Evolutionary conservation across 1,284 basidiomycete species (phyloP), one percentile per base, ranked within the genome.

Genomic region (Testicularia cyperi): DNA sequence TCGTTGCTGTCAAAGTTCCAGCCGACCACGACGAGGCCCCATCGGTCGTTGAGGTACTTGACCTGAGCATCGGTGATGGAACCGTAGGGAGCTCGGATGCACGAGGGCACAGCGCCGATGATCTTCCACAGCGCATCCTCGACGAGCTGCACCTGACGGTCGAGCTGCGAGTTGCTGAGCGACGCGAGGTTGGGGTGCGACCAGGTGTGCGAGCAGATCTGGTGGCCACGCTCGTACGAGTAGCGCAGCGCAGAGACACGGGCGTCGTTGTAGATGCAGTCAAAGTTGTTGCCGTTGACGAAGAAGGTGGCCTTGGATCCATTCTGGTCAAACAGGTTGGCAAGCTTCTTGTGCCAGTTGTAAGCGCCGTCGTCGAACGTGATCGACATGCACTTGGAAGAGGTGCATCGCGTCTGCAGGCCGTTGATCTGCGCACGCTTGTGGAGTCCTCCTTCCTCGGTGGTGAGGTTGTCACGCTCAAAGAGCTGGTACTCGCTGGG

Each of bases 311-410:
- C 55, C 39, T 64, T 68, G 16, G 47, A 39, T 22, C 48, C 44
- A n/a, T 39, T 48, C n/a, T 46, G 30, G 22, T 15, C 40, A 24
- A 68, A 32, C 15, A 42, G 40, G 41, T 68, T 26, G 39, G 54
- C 55, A 16, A 72, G 29, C 38, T 57, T 57, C 10, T 21, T 20
- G 28, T 60, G 36, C 26, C 34, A 46, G 0, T 8, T 31, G 56
- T 71, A 71, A 6, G 69, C 68, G 1, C 69, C 69, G 30, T 72
- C 69, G 46, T 72, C 69, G 18, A 70, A 72, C 19, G 66, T 70
- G 21, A 68, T 47, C 6, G 56, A 51, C 22, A 68, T 38, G 36
- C 66, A 67, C 19, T 33, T 44, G 20, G 14, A 7, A 3, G 44
- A 43, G 9, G 14, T 45, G 56, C 66, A 64, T 4, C 36, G 29